Evolutionary conservation across 495 filamentous ascomycete species (phyloP).

Genomic region (Pseudevernia furfuracea): DNA sequence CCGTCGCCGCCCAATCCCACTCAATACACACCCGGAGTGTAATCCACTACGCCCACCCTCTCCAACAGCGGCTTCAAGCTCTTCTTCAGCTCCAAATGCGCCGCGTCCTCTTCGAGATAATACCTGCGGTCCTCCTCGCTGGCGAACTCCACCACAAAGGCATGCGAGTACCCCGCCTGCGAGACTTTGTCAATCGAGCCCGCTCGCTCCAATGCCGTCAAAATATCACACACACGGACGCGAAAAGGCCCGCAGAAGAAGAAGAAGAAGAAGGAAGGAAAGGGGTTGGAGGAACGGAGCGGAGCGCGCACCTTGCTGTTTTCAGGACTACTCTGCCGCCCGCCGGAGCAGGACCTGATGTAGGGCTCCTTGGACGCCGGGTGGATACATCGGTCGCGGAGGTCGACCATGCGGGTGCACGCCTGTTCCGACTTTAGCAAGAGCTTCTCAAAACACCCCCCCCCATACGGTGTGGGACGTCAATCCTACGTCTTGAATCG

Average conservation of each 20-base stretch:
- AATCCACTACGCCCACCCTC: conserved; percentile 37
- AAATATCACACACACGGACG: not conserved
- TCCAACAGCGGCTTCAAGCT: conserved; percentile 28
- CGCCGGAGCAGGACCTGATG: conserved; percentile 47
- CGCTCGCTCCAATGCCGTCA: no score
- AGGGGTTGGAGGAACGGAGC: not conserved
- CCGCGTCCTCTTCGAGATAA: conserved; percentile 45
- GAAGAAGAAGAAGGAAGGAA: not conserved
- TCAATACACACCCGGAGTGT: conserved; percentile 34
- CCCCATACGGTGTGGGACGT: not conserved
- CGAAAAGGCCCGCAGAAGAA: no score
- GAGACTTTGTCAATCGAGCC: no score
- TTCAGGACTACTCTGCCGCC: conserved; percentile 52
- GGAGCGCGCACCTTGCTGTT: conserved; percentile 43
- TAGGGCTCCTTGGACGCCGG: conserved; percentile 44
- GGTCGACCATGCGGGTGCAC: conserved; percentile 34
- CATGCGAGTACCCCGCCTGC: conserved; percentile 41
- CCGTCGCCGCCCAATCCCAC: not conserved
- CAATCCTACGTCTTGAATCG: conserved; percentile 10
- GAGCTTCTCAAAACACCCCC: not conserved
- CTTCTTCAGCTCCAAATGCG: conserved; percentile 41
- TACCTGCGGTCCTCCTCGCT: conserved; percentile 49
- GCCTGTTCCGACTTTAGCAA: conserved; percentile 24
- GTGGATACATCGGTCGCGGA: conserved; percentile 34
- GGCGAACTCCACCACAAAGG: conserved; percentile 56